phyloP scores from a whole-genome alignment of 1,139 yeast genomes.

The Kodamaea alishanica region DNA sequence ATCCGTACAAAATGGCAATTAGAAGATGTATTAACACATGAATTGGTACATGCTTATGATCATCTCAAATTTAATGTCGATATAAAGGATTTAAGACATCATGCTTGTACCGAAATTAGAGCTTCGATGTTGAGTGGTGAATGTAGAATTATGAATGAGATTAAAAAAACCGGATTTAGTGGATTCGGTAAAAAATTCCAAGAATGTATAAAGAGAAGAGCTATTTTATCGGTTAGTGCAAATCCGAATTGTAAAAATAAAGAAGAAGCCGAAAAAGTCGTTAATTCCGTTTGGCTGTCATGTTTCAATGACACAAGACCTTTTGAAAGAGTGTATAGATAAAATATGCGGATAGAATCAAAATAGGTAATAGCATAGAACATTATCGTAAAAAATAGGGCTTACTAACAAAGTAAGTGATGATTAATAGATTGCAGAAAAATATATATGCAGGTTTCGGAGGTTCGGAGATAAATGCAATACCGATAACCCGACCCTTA shows the following conservation, averaged over 20 bases:
- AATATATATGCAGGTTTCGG: too few relatives aligned
- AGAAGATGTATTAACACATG: slow-evolving; percentile 91
- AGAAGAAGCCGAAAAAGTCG: slow-evolving; percentile 75
- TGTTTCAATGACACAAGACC: slow-evolving; percentile 96
- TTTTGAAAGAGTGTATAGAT: slow-evolving; percentile 82
- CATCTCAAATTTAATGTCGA: slow-evolving; percentile 83
- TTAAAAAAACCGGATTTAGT: slow-evolving; percentile 59
- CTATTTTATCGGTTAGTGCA: slow-evolving; percentile 75
- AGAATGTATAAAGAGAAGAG: slow-evolving; percentile 84
- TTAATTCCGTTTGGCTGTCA: slow-evolving; percentile 84
- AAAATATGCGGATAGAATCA: neutral
- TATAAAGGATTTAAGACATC: slow-evolving; percentile 80
- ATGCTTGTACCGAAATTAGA: slow-evolving; percentile 94
- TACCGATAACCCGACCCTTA: too few relatives aligned
- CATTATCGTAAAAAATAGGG: too few relatives aligned
- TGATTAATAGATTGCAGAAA: too few relatives aligned
- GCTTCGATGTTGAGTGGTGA: slow-evolving; percentile 95
- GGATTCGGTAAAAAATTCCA: slow-evolving; percentile 82
- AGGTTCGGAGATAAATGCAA: too few relatives aligned
- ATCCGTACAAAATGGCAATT: slow-evolving; percentile 74
- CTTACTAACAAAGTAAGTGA: too few relatives aligned
- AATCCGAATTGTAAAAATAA: slow-evolving; percentile 76
- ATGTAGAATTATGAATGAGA: slow-evolving; percentile 85
- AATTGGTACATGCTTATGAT: slow-evolving; percentile 90
- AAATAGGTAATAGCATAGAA: too few relatives aligned